Conservation (phyloP, 352 stramenopile genomes). For the Saprolegnia diclina region DNA sequence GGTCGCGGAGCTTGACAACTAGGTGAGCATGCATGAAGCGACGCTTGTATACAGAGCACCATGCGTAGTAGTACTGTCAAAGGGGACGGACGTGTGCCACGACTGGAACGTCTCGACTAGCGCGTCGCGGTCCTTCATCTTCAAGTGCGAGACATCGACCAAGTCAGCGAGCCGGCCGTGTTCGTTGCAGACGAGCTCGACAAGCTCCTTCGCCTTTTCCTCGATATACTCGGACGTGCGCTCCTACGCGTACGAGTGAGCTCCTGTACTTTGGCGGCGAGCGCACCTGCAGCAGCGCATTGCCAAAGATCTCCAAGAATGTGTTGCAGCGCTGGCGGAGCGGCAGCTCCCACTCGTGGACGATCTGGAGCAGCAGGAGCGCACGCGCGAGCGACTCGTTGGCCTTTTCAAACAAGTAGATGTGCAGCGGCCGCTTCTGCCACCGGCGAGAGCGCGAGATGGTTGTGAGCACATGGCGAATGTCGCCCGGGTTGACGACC, state of each 20-base stretch:
- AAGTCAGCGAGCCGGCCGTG: slow-evolving; percentile 47
- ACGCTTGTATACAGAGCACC: not conserved
- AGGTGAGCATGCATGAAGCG: slow-evolving; percentile 21
- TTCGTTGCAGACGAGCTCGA: slow-evolving; percentile 69
- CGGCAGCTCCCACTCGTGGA: slow-evolving; percentile 81
- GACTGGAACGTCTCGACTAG: slow-evolving; percentile 82
- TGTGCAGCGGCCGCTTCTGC: slow-evolving; percentile 46
- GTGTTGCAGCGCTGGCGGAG: slow-evolving; percentile 83
- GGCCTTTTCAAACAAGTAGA: slow-evolving; percentile 86
- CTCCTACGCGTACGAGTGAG: slow-evolving; percentile 35
- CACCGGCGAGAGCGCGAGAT: slow-evolving; percentile 30
- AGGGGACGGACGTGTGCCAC: slow-evolving; percentile 63
- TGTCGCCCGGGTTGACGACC: slow-evolving; percentile 60
- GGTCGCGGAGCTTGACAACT: slow-evolving; percentile 78
- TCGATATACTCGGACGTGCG: slow-evolving; percentile 82
- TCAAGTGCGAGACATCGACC: slow-evolving; percentile 81
- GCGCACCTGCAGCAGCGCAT: slow-evolving; percentile 79
- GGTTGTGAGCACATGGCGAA: slow-evolving; percentile 66
- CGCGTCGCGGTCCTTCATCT: slow-evolving; percentile 85
- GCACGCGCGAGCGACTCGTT: slow-evolving; percentile 84
- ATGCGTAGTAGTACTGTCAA: slow-evolving; percentile 68
- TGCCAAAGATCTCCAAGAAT: slow-evolving; percentile 93
- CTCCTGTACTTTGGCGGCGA: not conserved
- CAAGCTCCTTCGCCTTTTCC: slow-evolving; percentile 57
- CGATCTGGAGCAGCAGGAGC: slow-evolving; percentile 83